phyloP scores from a whole-genome alignment of 1,284 basidiomycete genomes.

The Mycena sp. region DNA sequence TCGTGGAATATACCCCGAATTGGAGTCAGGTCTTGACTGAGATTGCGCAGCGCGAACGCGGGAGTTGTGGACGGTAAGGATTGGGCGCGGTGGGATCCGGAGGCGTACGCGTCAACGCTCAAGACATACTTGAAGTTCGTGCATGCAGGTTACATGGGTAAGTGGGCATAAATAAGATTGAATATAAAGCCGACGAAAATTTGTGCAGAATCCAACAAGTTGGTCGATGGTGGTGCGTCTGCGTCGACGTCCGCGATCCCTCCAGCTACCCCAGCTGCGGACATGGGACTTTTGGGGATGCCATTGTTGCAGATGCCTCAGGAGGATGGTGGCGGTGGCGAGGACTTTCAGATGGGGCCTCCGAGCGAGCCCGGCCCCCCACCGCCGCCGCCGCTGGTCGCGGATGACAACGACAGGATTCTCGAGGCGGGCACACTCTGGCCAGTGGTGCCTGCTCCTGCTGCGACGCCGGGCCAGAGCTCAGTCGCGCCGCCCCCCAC shows the following conservation, averaged over 20 bases:
- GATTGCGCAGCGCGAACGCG: constrained; percentile 9
- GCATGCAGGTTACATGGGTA: background rate
- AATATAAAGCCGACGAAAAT: background rate
- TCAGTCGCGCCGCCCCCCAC: too few species aligned
- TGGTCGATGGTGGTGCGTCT: too few species aligned
- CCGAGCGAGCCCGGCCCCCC: background rate
- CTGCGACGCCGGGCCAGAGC: background rate
- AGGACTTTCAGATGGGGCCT: background rate
- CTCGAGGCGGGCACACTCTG: background rate
- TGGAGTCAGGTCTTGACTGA: background rate
- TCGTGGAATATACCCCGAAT: background rate
- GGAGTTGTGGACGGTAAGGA: constrained; percentile 1
- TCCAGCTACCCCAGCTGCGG: too few species aligned
- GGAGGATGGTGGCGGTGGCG: background rate
- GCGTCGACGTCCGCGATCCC: too few species aligned
- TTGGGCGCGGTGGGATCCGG: constrained; percentile 18
- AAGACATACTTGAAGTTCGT: constrained; percentile 1
- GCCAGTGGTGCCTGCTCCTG: too few species aligned
- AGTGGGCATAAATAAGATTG: background rate
- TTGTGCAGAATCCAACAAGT: background rate
- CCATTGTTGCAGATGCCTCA: too few species aligned
- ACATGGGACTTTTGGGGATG: too few species aligned
- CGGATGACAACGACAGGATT: background rate
- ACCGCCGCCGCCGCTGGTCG: background rate
- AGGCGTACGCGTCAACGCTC: background rate